Base-by-base conservation (phyloP, 1,139 yeast genomes). In the Geotrichum cucujoidarum region DNA sequence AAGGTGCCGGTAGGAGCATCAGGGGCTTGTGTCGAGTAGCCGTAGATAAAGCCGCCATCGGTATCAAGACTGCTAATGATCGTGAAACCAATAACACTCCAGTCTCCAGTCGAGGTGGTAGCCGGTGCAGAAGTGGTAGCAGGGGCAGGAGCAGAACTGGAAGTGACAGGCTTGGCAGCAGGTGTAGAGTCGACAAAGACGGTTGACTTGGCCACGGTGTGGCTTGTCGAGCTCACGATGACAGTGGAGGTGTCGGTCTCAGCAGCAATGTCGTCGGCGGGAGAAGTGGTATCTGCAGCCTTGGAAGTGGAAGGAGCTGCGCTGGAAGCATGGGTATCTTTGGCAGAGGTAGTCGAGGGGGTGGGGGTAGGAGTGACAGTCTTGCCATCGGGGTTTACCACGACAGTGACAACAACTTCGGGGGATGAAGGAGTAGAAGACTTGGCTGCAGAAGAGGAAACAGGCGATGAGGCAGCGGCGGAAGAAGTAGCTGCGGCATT, bases 61-160 rank as follows among this genome's bases (percentile, higher is more conserved):
- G 41, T 30, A 13, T 35, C 40, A 14, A 43, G 21, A 27, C 40
- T 43, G 46, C 40, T 43, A 16, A 22, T 22, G 22, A 30, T 21
- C n/a, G 34, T 34, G n/a, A 25, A 16, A 24, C 40, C 46, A 35
- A 44, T 44, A 21, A 31, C 16, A 16, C 37, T 17, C 11, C 20
- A 32, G 22, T n/a, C 11, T 16, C 33, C 18, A 11, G 29, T n/a
- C 11, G 41, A n/a, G 11, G 35, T 11, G 13, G 39, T 29, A 2
- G 25, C 37, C 3, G 47, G 33, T 13, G 33, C 13, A 6, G 5
- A 5, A 7, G 33, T 30, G 33, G 6, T n/a, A 30, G 14, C 5
- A 30, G 33, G 13, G 5, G 33, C 33, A 30, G 33, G 13, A 6
- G 13, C 14, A 20, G 17, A 4, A 3, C 21, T 20, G 14, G 17